Evolutionary conservation across 2,329 filamentous ascomycete genomes (phyloP).

Genomic region (Bipolaris zeicola): DNA sequence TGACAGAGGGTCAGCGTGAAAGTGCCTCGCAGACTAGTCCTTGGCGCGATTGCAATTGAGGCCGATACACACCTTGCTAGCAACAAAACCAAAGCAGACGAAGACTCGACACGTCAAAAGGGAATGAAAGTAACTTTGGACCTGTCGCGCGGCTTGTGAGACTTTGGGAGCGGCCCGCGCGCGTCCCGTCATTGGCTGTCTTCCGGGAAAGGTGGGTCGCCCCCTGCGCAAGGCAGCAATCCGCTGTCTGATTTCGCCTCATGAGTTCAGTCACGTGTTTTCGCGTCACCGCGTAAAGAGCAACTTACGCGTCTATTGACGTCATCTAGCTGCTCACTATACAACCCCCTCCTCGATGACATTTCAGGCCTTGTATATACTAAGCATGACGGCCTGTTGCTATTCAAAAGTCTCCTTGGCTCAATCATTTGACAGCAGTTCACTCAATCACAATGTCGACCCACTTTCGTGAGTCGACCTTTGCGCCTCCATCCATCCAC

Average conservation of each 20-base stretch:
- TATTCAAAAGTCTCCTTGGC: too few species aligned
- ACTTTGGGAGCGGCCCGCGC: conserved; percentile 22
- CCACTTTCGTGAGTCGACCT: not conserved
- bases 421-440: too few species aligned
- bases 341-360: too few species aligned
- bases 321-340: not conserved
- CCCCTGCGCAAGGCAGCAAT: conserved; percentile 10
- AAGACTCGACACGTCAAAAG: conserved; percentile 17
- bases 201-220: not conserved
- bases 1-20: conserved; percentile 25
- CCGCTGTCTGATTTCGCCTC: not conserved
- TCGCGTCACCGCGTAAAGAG: not conserved
- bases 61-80: conserved; percentile 17
- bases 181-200: conserved; percentile 14
- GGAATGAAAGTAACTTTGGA: conserved; percentile 22
- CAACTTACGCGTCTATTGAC: not conserved
- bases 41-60: conserved; percentile 14
- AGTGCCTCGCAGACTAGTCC: not conserved
- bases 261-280: conserved; percentile 2
- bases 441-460: not conserved
- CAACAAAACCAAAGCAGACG: conserved; percentile 14
- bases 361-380: too few species aligned
- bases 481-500: not conserved
- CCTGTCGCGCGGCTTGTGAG: conserved; percentile 26
- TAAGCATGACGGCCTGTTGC: too few species aligned